These are phyloP conservation scores for Colletotrichum limetticola DNA, from an alignment of 2,329 filamentous ascomycete genomes.

Conservation along the genomic window DNA sequence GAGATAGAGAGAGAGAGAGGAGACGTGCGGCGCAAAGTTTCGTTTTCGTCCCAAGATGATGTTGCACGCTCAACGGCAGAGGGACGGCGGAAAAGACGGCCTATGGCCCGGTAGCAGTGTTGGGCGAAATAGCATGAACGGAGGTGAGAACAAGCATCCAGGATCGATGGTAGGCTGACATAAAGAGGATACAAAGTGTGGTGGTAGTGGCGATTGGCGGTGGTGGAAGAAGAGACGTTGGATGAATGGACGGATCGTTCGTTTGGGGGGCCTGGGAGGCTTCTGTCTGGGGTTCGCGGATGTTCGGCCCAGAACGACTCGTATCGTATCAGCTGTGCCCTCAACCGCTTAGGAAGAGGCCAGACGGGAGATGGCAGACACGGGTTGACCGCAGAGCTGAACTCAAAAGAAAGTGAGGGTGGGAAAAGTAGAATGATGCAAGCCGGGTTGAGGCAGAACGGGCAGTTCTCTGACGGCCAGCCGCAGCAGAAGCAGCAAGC, in stretches of 20 bases:
- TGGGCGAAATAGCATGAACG: slow-evolving; percentile 20
- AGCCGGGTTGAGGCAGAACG: background rate
- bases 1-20: background rate
- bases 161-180: slow-evolving; percentile 16
- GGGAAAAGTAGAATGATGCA: background rate
- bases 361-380: background rate
- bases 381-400: background rate
- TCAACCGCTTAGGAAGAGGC: background rate
- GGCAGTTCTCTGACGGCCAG: background rate
- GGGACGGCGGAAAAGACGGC: slow-evolving; percentile 26
- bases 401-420: background rate
- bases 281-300: background rate
- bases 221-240: slow-evolving; percentile 4
- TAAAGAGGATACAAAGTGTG: background rate
- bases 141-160: slow-evolving; percentile 31
- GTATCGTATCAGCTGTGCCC: background rate
- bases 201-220: background rate
- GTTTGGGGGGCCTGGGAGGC: background rate
- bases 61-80: slow-evolving; percentile 5
- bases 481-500: background rate
- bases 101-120: slow-evolving; percentile 25
- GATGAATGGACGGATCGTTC: slow-evolving; percentile 11
- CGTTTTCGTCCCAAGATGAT: slow-evolving; percentile 32
- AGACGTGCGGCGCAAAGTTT: slow-evolving; percentile 34
- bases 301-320: background rate